phyloP scores from a whole-genome alignment of 192 early-diverging fungal species.

The Mortierella hygrophila region DNA sequence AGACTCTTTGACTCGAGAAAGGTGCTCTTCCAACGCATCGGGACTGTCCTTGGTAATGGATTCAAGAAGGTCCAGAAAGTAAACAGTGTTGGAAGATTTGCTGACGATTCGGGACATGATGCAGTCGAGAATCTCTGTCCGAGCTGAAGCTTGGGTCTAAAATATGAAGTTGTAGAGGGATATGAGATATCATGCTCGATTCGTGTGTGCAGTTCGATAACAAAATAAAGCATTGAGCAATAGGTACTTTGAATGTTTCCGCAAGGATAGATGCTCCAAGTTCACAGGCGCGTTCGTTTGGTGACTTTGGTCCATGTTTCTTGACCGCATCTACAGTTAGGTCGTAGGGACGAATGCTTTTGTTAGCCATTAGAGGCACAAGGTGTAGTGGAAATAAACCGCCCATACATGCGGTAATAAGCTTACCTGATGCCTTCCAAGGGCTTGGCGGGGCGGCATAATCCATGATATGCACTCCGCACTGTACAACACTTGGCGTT shows the following conservation, averaged over 20 bases:
- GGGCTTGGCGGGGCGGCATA: constrained; percentile 42
- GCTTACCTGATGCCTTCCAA: constrained; percentile 33
- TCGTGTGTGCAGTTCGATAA: background rate
- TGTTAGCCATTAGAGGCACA: background rate
- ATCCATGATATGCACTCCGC: constrained; percentile 65
- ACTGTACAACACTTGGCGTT: constrained; percentile 64
- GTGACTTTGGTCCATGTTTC: constrained; percentile 33
- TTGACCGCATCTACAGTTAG: background rate
- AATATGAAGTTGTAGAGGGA: constrained; percentile 30
- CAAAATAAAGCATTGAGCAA: background rate
- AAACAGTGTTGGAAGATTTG: constrained; percentile 57
- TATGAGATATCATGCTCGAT: background rate
- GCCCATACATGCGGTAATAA: background rate
- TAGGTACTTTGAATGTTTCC: constrained; percentile 63
- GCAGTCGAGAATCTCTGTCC: constrained; percentile 78
- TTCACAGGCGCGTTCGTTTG: constrained; percentile 54
- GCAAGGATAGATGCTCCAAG: constrained; percentile 61
- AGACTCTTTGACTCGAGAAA: constrained; percentile 69
- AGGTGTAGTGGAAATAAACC: background rate
- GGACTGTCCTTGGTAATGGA: constrained; percentile 59
- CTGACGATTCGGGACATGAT: constrained; percentile 70
- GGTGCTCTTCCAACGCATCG: constrained; percentile 50
- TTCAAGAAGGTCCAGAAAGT: constrained; percentile 62
- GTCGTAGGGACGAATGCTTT: background rate
- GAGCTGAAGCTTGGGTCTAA: constrained; percentile 73